phyloP scores from a whole-genome alignment of 768 basidiomycete species.

The Podaxis carcinomalis region DNA sequence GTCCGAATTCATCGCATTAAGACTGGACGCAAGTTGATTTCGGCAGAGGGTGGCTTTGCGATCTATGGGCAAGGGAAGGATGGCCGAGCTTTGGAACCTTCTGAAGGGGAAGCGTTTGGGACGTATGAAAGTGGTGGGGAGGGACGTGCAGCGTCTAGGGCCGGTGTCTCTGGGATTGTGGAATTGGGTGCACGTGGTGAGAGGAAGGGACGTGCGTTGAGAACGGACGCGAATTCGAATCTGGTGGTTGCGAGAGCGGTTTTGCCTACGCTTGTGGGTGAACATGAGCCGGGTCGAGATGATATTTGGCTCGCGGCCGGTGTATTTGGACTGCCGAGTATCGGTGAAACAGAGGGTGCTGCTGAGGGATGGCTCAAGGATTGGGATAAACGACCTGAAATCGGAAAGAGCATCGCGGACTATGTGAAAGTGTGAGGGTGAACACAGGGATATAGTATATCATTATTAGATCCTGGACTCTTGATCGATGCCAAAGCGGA shows the following conservation, averaged over 20 bases:
- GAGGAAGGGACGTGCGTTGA: slow-evolving; percentile 39
- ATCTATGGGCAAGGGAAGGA: slow-evolving; percentile 64
- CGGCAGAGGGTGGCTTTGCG: slow-evolving; percentile 69
- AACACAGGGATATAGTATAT: background rate
- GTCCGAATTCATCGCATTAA: slow-evolving; percentile 62
- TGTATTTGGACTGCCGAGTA: slow-evolving; percentile 57
- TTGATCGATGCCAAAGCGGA: too few species aligned
- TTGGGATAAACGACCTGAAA: slow-evolving; percentile 41
- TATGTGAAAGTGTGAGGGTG: background rate
- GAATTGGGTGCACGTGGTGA: slow-evolving; percentile 34
- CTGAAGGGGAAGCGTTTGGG: slow-evolving; percentile 37
- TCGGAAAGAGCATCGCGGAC: background rate
- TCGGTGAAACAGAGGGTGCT: slow-evolving; percentile 31
- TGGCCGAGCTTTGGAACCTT: slow-evolving; percentile 54
- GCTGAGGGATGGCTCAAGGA: slow-evolving; percentile 40
- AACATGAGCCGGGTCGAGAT: slow-evolving; percentile 32
- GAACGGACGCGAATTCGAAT: slow-evolving; percentile 72
- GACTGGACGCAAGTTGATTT: slow-evolving; percentile 43
- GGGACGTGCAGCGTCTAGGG: slow-evolving; percentile 51
- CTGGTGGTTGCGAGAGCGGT: slow-evolving; percentile 63
- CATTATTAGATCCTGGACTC: background rate
- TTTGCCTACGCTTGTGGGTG: slow-evolving; percentile 57
- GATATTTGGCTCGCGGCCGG: slow-evolving; percentile 62
- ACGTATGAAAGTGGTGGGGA: slow-evolving; percentile 43
- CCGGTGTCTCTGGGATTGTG: slow-evolving; percentile 60